Conservation (phyloP, 2,329 filamentous ascomycete species). For the Neonectria hederae region DNA sequence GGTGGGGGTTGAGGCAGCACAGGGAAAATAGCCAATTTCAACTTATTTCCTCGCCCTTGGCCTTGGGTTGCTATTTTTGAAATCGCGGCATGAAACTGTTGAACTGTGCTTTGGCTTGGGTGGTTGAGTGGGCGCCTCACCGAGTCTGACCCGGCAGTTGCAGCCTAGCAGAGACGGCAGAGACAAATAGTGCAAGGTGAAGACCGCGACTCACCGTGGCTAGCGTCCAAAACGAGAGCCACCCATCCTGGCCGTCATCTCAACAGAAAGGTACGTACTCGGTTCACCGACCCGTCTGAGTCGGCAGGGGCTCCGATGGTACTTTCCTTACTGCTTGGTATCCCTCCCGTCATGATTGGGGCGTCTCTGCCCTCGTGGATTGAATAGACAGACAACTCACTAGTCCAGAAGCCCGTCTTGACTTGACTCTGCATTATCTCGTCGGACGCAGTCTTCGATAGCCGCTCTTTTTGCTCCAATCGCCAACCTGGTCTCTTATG, state of each 20-base stretch:
- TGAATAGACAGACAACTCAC: neutral
- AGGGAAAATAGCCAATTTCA: constrained; percentile 10
- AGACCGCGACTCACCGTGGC: constrained; percentile 12
- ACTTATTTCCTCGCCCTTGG: neutral
- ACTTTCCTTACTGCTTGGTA: constrained; percentile 1
- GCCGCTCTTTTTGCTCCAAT: neutral
- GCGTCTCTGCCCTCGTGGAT: neutral
- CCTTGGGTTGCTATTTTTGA: constrained; percentile 37
- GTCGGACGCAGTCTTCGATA: neutral
- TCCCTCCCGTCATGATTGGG: neutral
- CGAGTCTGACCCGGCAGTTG: constrained; percentile 2
- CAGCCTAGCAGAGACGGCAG: neutral
- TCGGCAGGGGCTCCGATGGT: constrained; percentile 9
- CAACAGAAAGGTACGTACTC: constrained; percentile 26
- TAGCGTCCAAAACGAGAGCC: constrained; percentile 7
- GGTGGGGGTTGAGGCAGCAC: neutral
- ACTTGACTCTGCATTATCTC: neutral
- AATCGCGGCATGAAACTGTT: constrained; percentile 34
- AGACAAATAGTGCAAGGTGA: constrained; percentile 14
- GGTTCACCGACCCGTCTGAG: neutral
- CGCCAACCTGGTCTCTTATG: neutral
- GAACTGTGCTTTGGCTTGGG: constrained; percentile 23
- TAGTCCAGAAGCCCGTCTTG: too few relatives aligned
- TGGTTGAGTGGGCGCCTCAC: constrained; percentile 1
- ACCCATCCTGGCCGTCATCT: neutral